Base-by-base conservation (phyloP, 352 stramenopile genomes). In the Elongisporangium prolatum region DNA sequence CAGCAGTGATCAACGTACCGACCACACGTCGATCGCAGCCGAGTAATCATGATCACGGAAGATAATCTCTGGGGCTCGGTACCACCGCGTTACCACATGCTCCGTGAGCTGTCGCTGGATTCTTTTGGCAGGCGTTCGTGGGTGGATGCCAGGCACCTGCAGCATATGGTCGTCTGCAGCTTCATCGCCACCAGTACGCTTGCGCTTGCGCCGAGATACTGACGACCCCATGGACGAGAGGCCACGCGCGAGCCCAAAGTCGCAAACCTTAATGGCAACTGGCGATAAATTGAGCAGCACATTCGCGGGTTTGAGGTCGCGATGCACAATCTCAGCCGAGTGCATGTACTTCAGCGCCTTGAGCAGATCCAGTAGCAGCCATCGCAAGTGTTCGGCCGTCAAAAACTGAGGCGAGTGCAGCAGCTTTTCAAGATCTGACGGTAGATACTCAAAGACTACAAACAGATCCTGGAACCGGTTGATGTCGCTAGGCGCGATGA, bases 31-130 rank as follows among this genome's bases (percentile, higher is more conserved):
- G 66, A 95, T 95, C 21, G 81, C 85, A 28, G 85, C 84, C 21
- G 85, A 93, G 70, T 95, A 95, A 59, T 95, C 84, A 52, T 95
- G 85, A 44, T 95, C 85, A 0, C 85, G 80, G 56, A 98, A 93
- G 63, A 98, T 98, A 60, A 98, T 95, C 65, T 98, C 93, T 3
- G 93, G 93, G 1, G 91, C 88, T n/a, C 94, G 86, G 63, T 98
- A 98, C 93, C 93, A 98, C 10, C 94, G 80, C 11, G 93, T 98
- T 4, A 98, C 92, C 3, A 98, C 94, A 59, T 98, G 94, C 61
- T 98, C 91, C 28, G 94, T 98, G 22, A 98, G 77, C 65, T 98
- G 90, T 9, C 91, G 89, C 59, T 96, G 78, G 40, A 95, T 93
- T 7, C 82, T 80, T 52, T 89, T 88, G 8, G 74, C 75, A 14